Evolutionary conservation across 306 rosid species (phyloP), one percentile per base, ranked within the genome.

Genomic region (Malus fusca): DNA sequence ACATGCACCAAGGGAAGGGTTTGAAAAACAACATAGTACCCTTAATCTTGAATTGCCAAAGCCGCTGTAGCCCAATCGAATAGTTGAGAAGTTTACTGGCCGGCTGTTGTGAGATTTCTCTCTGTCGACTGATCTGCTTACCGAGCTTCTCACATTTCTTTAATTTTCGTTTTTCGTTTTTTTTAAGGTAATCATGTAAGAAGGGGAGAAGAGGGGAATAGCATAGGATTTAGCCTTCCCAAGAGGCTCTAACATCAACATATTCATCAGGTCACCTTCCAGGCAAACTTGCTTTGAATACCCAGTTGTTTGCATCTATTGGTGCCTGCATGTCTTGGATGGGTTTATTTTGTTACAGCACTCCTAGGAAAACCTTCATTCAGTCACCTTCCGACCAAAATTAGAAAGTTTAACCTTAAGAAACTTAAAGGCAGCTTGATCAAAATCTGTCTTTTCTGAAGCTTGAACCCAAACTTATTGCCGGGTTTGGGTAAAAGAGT

Each of bases 1-100:
- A 66, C 84, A 93, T 91, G 93, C 89, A 89, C 97, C 92, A 85
- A 91, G 98, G 51, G 74, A 72, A 87, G 92, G 96, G 96, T 79
- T 66, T 61, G 10, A 30, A 73, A 64, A 28, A 23, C 28, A 60
- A 60, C 6, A 8, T 56, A 40, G 46, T 92, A 55, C 89, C 90
- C 87, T 84, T 82, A 26, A 77, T 87, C 98, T 88, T 93, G 98
- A 90, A 78, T 85, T 88, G 96, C 92, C 96, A 84, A 83, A 33
- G 95, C 9, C 91, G 93, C 96, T 91, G 88, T 89, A 89, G 98
- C 97, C 64, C 89, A 13, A 60, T 60, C 18, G 4, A 6, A 44
- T 63, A 3, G 37, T 25, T 11, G 60, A 77, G 97, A 83, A 85
- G 88, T 85, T 89, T 23, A 64, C 97, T 89, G 97, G 90, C 97